phyloP scores from a whole-genome alignment of 257 asterid species.

The Buddleja alternifolia region DNA sequence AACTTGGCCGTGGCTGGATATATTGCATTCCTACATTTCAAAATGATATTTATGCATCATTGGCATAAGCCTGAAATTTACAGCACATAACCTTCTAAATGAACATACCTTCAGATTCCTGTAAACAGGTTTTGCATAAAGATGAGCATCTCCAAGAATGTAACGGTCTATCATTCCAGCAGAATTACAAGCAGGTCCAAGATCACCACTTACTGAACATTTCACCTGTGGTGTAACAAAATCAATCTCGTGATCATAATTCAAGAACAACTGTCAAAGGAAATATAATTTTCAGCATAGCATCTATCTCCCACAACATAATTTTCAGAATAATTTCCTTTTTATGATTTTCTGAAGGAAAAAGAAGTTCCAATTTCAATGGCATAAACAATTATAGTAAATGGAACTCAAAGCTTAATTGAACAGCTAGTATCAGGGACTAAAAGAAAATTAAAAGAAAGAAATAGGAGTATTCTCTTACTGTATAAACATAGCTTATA shows the following conservation, averaged over 20 bases:
- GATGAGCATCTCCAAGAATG: constrained; percentile 73
- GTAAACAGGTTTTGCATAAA: constrained; percentile 73
- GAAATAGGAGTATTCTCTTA: constrained; percentile 26
- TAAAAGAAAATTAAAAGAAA: neutral
- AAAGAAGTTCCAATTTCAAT: neutral
- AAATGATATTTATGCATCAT: constrained; percentile 8
- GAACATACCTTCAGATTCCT: constrained; percentile 70
- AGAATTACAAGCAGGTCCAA: constrained; percentile 86
- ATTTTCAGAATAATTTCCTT: neutral
- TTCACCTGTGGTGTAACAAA: constrained; percentile 54
- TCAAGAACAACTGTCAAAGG: neutral
- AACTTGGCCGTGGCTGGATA: constrained; percentile 46
- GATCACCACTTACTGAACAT: constrained; percentile 82
- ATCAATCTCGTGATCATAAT: neutral
- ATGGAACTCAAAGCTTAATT: neutral
- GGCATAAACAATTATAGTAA: neutral
- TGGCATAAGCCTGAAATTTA: constrained; percentile 17
- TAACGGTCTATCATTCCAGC: constrained; percentile 86
- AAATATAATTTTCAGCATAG: neutral
- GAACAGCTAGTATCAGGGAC: constrained; percentile 7
- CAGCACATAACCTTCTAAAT: constrained; percentile 16
- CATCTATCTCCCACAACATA: no score
- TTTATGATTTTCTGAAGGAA: neutral
- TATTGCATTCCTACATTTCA: constrained; percentile 61
- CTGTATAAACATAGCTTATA: constrained; percentile 50